phyloP scores from a whole-genome alignment of 1,139 yeast genomes.

The Diutina sp. region DNA sequence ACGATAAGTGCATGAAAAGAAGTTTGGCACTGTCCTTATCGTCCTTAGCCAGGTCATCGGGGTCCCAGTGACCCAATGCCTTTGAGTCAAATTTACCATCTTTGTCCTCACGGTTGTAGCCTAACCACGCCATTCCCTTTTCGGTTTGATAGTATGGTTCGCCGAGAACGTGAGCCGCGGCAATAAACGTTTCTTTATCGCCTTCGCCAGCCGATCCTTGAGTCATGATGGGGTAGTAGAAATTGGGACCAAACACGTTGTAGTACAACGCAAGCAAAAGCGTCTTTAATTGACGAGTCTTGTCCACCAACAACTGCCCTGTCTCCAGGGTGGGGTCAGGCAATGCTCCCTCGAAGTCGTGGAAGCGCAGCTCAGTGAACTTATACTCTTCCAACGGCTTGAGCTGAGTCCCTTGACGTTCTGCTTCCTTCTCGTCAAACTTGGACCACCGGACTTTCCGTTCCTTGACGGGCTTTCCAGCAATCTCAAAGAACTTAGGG shows the following conservation, averaged over 20 bases:
- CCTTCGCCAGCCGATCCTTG: conserved; percentile 3
- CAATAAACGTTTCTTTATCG: conserved; percentile 2
- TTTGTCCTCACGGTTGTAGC: conserved; percentile 25
- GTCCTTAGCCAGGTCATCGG: conserved; percentile 10
- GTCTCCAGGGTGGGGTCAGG: conserved; percentile 2
- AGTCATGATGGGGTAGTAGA: conserved; percentile 2
- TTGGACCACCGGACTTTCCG: conserved; percentile 19
- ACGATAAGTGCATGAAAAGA: conserved; percentile 47
- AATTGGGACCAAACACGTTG: conserved; percentile 2
- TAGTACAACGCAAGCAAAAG: conserved; percentile 3
- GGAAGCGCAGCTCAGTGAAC: conserved; percentile 25
- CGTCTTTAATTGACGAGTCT: neutral
- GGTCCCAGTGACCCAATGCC: conserved; percentile 36
- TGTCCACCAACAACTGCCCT: conserved; percentile 1
- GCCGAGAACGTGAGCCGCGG: conserved; percentile 2
- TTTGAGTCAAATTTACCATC: conserved; percentile 11
- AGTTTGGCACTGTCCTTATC: conserved; percentile 16
- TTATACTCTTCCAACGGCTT: conserved; percentile 19
- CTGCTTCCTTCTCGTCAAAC: conserved; percentile 15
- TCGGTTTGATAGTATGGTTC: conserved; percentile 2
- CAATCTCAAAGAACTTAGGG: conserved; percentile 33
- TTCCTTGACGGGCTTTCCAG: conserved; percentile 23
- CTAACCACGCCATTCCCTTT: conserved; percentile 36
- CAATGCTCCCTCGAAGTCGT: conserved; percentile 1
- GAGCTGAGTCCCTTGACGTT: conserved; percentile 9